phyloP scores from a whole-genome alignment of 495 filamentous ascomycete species.

The Ascodesmis nigricans region DNA sequence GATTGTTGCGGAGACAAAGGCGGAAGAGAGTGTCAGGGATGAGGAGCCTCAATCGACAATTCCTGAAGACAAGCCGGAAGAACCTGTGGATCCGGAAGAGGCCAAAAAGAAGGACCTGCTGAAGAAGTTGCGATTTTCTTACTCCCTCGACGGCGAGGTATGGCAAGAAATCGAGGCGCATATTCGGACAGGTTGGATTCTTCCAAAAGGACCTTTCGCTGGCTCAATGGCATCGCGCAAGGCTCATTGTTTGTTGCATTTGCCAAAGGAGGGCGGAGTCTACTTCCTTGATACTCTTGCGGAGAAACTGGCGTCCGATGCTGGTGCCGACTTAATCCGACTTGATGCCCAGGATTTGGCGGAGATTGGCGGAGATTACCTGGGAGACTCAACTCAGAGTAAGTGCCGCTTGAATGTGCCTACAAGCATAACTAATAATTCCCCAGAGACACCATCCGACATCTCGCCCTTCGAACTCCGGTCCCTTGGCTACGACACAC shows the following conservation, averaged over 20 bases:
- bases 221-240: constrained; percentile 29
- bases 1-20: background rate
- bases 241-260: constrained; percentile 43
- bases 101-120: constrained; percentile 4
- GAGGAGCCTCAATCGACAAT: too few relatives aligned
- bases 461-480: constrained; percentile 20
- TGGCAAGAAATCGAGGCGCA: constrained; percentile 21
- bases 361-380: constrained; percentile 48
- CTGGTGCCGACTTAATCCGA: constrained; percentile 53
- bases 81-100: constrained; percentile 2
- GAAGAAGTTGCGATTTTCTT: too few relatives aligned
- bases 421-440: constrained; percentile 4
- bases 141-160: too few relatives aligned
- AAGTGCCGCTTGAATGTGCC: constrained; percentile 1
- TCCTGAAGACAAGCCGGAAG: too few relatives aligned
- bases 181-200: constrained; percentile 18
- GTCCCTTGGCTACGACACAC: constrained; percentile 49
- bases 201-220: constrained; percentile 18
- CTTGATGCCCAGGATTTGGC: constrained; percentile 64
- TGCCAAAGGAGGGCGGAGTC: constrained; percentile 35
- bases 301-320: constrained; percentile 32
- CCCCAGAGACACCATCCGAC: constrained; percentile 4
- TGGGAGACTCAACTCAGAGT: constrained; percentile 33
- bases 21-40: background rate
- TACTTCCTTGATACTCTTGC: constrained; percentile 37